These are phyloP conservation scores for Hypericum perforatum DNA, from an alignment of 345 rosid species.

Conservation along the genomic window DNA sequence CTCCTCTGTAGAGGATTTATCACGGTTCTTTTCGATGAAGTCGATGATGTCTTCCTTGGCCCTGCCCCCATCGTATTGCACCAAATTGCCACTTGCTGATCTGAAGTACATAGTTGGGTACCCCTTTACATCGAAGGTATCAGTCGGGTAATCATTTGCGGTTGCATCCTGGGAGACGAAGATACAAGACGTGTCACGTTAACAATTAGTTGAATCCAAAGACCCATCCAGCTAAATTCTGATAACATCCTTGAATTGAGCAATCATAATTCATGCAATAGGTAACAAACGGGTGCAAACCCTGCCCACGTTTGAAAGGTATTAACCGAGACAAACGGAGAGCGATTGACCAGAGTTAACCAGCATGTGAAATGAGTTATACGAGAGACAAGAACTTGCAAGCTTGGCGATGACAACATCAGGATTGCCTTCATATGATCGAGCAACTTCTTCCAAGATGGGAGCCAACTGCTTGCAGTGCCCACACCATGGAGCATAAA, in stretches of 20 bases:
- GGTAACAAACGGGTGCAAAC: too few species aligned
- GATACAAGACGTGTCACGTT: neutral
- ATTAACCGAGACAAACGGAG: too few species aligned
- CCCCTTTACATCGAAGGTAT: conserved; percentile 63
- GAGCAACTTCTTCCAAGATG: conserved; percentile 86
- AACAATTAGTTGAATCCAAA: neutral
- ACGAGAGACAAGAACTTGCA: conserved; percentile 31
- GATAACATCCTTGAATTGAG: too few species aligned
- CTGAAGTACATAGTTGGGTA: conserved; percentile 78
- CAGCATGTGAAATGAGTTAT: too few species aligned
- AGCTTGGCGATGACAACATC: conserved; percentile 65
- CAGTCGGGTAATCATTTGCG: conserved; percentile 64
- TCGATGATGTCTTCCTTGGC: conserved; percentile 68
- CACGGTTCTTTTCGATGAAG: conserved; percentile 80
- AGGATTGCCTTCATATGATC: conserved; percentile 50
- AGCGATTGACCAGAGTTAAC: too few species aligned
- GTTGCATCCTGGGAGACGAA: conserved; percentile 58
- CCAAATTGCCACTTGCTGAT: conserved; percentile 54
- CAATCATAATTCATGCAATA: too few species aligned
- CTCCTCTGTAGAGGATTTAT: conserved; percentile 16
- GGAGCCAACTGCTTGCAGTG: conserved; percentile 91
- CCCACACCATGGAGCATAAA: conserved; percentile 99
- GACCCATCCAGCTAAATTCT: neutral
- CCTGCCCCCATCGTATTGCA: conserved; percentile 61
- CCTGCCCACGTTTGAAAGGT: too few species aligned